A percentile compares a stretch with the other conserved stretches of the same genome.
phyloP scores from a whole-genome alignment of 202 grass and related monocot species.

The Setaria viridis region DNA sequence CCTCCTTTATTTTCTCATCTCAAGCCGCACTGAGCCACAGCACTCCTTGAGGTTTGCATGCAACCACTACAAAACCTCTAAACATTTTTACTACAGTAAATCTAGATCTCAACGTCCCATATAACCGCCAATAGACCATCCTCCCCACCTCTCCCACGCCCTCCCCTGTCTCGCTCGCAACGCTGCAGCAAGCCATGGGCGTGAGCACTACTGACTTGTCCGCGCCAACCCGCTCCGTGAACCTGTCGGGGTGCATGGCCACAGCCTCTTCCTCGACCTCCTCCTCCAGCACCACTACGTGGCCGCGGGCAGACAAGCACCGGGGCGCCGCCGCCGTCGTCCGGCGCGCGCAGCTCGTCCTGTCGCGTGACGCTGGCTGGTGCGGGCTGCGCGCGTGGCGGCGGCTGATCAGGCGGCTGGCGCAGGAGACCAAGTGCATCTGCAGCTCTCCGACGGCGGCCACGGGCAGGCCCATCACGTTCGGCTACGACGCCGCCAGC shows the following conservation, averaged over 20 bases:
- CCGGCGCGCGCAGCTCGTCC: conserved; percentile 56
- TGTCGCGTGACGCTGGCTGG: conserved; percentile 50
- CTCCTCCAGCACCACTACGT: conserved; percentile 11
- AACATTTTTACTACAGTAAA: not conserved
- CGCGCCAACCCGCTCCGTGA: conserved; percentile 28
- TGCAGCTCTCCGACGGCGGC: conserved; percentile 54
- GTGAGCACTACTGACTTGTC: conserved; percentile 30
- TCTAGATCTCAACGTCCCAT: not conserved
- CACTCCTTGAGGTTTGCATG: not conserved
- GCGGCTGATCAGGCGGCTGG: conserved; percentile 65
- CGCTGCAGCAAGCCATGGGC: conserved; percentile 37
- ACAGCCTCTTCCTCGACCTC: conserved; percentile 53
- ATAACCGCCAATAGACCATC: conserved; percentile 30
- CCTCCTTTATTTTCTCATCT: not conserved
- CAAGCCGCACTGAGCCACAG: not conserved
- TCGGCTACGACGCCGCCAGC: conserved; percentile 83
- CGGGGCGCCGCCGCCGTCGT: conserved; percentile 39
- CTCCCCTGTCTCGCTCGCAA: conserved; percentile 10
- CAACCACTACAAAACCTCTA: not conserved
- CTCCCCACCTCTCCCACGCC: not conserved
- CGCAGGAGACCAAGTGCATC: conserved; percentile 73
- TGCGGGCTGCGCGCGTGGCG: conserved; percentile 61
- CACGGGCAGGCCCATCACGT: conserved; percentile 59
- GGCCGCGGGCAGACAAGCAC: conserved; percentile 33
- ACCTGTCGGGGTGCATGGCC: conserved; percentile 35